Evolutionary conservation across 192 early-diverging fungal species (phyloP).

Genomic region (Funneliformis mosseae): DNA sequence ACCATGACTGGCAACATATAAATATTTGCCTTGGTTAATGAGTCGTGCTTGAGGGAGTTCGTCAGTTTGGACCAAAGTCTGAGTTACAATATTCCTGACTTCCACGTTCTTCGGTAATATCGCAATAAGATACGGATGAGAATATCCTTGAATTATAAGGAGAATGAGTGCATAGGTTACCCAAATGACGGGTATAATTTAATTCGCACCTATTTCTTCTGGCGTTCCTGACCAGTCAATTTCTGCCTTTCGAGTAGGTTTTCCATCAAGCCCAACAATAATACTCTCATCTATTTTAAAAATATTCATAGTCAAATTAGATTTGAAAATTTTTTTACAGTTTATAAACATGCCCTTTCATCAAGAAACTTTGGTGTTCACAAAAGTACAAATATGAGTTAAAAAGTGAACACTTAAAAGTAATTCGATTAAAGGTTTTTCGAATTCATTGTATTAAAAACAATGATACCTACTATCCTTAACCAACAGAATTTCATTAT

Average conservation of each 20-base stretch:
- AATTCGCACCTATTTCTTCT: slow-evolving; percentile 57
- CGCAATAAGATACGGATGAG: slow-evolving; percentile 73
- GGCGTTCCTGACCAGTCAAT: slow-evolving; percentile 66
- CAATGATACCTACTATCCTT: slow-evolving; percentile 52
- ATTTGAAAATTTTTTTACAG: background rate
- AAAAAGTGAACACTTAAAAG: no score
- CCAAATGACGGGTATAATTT: background rate
- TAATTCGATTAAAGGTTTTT: background rate
- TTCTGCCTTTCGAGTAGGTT: slow-evolving; percentile 57
- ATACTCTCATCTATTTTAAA: slow-evolving; percentile 55
- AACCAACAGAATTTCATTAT: slow-evolving; percentile 65
- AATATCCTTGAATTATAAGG: slow-evolving; percentile 50
- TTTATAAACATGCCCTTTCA: background rate
- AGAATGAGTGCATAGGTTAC: background rate
- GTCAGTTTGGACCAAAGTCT: slow-evolving; percentile 81
- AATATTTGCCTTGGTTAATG: slow-evolving; percentile 70
- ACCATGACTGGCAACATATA: slow-evolving; percentile 67
- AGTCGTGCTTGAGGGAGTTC: slow-evolving; percentile 66
- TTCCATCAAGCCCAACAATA: slow-evolving; percentile 58
- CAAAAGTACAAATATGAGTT: no score
- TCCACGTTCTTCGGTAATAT: slow-evolving; percentile 73
- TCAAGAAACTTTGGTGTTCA: no score
- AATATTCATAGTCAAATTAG: background rate
- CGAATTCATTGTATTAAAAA: background rate
- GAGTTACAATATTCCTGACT: slow-evolving; percentile 83